These are phyloP conservation scores for Botrytis galanthina DNA, from an alignment of 2,329 filamentous ascomycete genomes.

Conservation along the genomic window DNA sequence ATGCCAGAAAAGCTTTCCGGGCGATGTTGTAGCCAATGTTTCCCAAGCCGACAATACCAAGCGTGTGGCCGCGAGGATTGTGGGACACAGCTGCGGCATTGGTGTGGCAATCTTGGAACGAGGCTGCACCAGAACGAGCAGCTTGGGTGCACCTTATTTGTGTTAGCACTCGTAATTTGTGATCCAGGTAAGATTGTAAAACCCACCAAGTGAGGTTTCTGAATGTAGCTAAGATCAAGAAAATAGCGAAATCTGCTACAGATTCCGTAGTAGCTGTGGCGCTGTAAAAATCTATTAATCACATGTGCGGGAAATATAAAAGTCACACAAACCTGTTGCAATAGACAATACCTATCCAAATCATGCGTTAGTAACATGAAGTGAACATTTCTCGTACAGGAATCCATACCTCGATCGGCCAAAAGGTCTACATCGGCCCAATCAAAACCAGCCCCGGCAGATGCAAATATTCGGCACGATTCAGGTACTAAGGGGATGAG, in stretches of 20 bases:
- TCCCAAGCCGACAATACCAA: constrained; percentile 69
- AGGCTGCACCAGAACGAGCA: constrained; percentile 27
- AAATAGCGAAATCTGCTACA: constrained; percentile 69
- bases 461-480: constrained; percentile 56
- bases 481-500: constrained; percentile 53
- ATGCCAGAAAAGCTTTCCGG: constrained; percentile 53
- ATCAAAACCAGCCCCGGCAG: constrained; percentile 61
- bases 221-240: constrained; percentile 67
- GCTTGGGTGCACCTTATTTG: constrained; percentile 33
- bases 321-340: constrained; percentile 53
- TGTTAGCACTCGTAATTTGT: not conserved
- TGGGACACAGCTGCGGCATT: constrained; percentile 58
- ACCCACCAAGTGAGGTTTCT: constrained; percentile 61
- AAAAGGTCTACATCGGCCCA: constrained; percentile 61
- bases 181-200: too few species aligned
- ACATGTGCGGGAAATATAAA: not conserved
- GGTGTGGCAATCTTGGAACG: constrained; percentile 59
- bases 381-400: not conserved
- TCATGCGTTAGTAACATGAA: not conserved
- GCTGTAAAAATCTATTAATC: constrained; percentile 33
- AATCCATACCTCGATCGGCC: constrained; percentile 49
- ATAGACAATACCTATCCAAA: constrained; percentile 55
- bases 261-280: constrained; percentile 69
- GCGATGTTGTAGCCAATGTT: constrained; percentile 64
- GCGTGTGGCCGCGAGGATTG: constrained; percentile 59